phyloP scores from a whole-genome alignment of 1,284 basidiomycete genomes.

The Filobasidium uniguttulatum region DNA sequence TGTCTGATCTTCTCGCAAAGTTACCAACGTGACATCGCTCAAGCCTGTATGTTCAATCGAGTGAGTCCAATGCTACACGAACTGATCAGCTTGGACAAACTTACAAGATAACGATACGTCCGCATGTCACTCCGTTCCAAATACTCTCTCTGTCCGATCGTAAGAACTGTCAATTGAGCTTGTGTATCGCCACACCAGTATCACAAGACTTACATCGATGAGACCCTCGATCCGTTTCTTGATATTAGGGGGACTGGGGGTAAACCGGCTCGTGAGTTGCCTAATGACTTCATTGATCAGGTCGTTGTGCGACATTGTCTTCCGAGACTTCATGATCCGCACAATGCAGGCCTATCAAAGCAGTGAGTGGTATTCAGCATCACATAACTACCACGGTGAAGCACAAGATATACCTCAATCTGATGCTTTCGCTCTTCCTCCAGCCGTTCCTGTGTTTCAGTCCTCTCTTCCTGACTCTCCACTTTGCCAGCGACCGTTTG shows the following conservation, averaged over 20 bases:
- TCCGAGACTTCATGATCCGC: conserved; percentile 93
- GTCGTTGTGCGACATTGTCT: conserved; percentile 76
- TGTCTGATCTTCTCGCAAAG: too few relatives aligned
- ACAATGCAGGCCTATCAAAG: conserved; percentile 89
- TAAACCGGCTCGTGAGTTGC: conserved; percentile 72
- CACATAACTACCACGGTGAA: conserved; percentile 8
- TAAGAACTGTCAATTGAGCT: background rate
- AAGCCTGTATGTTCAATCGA: background rate
- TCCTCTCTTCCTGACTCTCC: conserved; percentile 73
- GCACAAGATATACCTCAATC: conserved; percentile 68
- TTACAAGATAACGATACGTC: conserved; percentile 33
- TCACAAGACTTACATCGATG: conserved; percentile 56
- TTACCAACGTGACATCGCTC: too few relatives aligned
- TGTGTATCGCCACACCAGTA: background rate
- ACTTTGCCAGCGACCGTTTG: conserved; percentile 73
- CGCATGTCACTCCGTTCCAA: conserved; percentile 32
- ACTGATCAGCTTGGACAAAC: background rate
- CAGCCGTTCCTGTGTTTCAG: conserved; percentile 78
- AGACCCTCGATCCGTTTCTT: conserved; percentile 90
- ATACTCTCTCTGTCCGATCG: conserved; percentile 30
- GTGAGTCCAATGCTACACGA: background rate
- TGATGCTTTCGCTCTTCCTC: conserved; percentile 86
- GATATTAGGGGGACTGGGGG: conserved; percentile 68
- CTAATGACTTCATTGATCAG: conserved; percentile 80
- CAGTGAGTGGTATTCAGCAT: background rate